These are phyloP conservation scores for Microdochium nivale DNA, from an alignment of 2,329 filamentous ascomycete genomes.

Conservation along the genomic window DNA sequence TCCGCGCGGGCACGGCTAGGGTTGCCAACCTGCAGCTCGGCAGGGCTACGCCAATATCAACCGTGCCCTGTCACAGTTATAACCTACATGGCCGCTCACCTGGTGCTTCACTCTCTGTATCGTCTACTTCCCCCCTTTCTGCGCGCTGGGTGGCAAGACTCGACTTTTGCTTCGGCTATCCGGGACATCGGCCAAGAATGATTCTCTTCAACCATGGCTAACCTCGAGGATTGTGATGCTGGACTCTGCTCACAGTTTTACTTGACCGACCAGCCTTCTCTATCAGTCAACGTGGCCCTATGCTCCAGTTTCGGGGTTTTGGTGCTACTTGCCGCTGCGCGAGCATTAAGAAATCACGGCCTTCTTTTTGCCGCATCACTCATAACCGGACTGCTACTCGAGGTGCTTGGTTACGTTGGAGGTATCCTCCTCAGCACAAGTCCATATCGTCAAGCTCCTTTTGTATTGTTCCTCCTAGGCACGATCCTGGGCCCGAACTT, in stretches of 20 bases:
- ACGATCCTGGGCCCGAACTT: conserved; percentile 37
- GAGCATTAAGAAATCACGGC: conserved; percentile 30
- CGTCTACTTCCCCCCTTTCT: background rate
- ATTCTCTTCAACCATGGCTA: conserved; percentile 5
- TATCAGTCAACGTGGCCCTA: conserved; percentile 31
- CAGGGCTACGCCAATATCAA: too few species aligned
- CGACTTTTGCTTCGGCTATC: conserved; percentile 2
- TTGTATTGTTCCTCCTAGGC: conserved; percentile 35
- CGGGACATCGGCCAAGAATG: background rate
- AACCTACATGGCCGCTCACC: too few species aligned
- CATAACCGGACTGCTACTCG: conserved; percentile 30
- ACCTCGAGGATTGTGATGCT: conserved; percentile 2
- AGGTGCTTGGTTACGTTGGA: conserved; percentile 37
- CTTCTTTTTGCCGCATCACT: conserved; percentile 30
- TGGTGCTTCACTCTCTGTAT: too few species aligned
- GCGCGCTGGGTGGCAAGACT: background rate
- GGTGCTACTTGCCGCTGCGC: conserved; percentile 25
- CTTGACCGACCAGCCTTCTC: conserved; percentile 24
- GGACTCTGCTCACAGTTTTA: conserved; percentile 16
- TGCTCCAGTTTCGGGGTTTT: conserved; percentile 30
- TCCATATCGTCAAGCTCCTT: conserved; percentile 23
- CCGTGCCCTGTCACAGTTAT: too few species aligned
- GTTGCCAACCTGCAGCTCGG: too few species aligned
- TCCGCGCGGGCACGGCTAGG: background rate
- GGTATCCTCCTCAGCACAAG: conserved; percentile 30